phyloP scores from a whole-genome alignment of 306 rosid species.

The Vigna reflexopilosa region DNA sequence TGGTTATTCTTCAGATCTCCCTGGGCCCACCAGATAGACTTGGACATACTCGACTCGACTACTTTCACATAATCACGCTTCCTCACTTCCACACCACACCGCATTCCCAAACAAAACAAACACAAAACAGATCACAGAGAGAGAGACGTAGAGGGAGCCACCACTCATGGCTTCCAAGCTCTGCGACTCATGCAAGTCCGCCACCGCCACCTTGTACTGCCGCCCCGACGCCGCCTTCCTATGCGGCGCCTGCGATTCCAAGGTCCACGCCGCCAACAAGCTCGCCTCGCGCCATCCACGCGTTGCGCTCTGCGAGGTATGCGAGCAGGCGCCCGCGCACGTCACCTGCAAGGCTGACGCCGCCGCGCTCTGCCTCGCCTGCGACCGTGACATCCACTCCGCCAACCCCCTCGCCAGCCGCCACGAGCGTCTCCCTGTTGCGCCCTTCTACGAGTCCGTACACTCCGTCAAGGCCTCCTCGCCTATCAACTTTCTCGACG shows the following conservation, averaged over 20 bases:
- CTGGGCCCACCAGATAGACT: slow-evolving; percentile 58
- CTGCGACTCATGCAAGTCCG: slow-evolving; percentile 93
- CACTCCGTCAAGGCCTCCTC: slow-evolving; percentile 45
- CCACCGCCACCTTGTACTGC: slow-evolving; percentile 86
- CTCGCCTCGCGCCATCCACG: slow-evolving; percentile 96
- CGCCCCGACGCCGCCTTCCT: slow-evolving; percentile 93
- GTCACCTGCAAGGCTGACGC: slow-evolving; percentile 97
- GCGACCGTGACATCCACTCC: slow-evolving; percentile 94
- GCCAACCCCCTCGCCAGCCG: slow-evolving; percentile 95
- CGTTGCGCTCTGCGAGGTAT: slow-evolving; percentile 83
- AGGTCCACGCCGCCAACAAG: slow-evolving; percentile 90
- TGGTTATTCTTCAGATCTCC: slow-evolving; percentile 48
- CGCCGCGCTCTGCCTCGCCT: slow-evolving; percentile 83
- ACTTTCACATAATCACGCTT: slow-evolving; percentile 34
- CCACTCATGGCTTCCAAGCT: slow-evolving; percentile 80
- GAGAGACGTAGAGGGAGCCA: neutral
- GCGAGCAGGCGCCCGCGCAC: slow-evolving; percentile 93
- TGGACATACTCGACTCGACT: slow-evolving; percentile 1
- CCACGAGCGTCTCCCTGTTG: slow-evolving; percentile 75
- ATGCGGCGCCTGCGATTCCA: slow-evolving; percentile 72
- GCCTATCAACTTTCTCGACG: slow-evolving; percentile 55
- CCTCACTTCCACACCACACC: slow-evolving; percentile 1
- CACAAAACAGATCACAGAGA: neutral
- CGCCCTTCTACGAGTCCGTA: slow-evolving; percentile 61
- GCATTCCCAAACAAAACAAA: neutral